A percentile compares a stretch with the other conserved stretches of the same genome.
Conservation (phyloP, 2,329 filamentous ascomycete genomes). For the Diplocarpon rosae region DNA sequence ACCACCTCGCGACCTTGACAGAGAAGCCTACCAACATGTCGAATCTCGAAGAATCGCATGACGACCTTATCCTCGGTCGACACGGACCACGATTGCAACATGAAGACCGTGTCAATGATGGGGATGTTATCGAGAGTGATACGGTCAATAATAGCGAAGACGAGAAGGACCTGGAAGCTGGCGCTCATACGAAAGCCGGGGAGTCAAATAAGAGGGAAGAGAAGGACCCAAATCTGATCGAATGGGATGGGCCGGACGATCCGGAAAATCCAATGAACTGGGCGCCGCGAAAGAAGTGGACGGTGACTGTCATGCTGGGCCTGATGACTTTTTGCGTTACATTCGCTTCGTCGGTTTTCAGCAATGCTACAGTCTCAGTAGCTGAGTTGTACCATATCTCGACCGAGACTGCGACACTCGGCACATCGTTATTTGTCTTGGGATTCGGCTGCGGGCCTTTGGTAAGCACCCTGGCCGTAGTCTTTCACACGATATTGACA, state of each 20-base stretch:
- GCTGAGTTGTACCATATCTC: conserved; percentile 17
- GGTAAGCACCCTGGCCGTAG: conserved; percentile 3
- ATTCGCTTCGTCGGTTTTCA: conserved; percentile 22
- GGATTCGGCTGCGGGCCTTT: conserved; percentile 24
- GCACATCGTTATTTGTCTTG: conserved; percentile 36
- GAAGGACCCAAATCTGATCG: background rate
- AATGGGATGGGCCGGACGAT: conserved; percentile 20
- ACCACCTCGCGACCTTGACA: background rate
- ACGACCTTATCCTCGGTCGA: background rate
- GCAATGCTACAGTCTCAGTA: conserved; percentile 16
- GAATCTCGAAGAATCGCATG: background rate
- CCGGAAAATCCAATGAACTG: conserved; percentile 21
- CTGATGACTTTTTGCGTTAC: conserved; percentile 19
- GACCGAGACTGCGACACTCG: conserved; percentile 45
- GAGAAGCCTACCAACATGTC: conserved; percentile 4
- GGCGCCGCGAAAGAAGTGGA: conserved; percentile 19
- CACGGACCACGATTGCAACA: background rate
- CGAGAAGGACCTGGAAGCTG: background rate
- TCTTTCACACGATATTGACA: background rate
- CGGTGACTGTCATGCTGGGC: conserved; percentile 16
- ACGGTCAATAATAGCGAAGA: background rate
- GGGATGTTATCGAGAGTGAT: background rate
- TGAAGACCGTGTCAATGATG: background rate
- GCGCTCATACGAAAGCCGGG: background rate
- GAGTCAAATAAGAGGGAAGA: background rate